Conservation (phyloP, 2,329 filamentous ascomycete genomes). For the Blastomyces gilchristii region DNA sequence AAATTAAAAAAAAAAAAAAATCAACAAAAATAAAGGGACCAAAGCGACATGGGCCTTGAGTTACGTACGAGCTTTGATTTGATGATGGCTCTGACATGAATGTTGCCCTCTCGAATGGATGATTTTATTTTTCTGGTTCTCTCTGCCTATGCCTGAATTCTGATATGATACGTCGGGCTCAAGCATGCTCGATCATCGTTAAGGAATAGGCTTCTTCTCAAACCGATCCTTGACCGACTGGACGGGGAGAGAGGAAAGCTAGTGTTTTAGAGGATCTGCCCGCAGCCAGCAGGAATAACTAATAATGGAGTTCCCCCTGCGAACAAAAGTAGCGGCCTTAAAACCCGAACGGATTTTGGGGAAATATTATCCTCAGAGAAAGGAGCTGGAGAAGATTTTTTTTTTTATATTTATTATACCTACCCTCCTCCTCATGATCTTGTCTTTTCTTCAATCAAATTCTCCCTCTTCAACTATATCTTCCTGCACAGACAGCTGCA, state of each 20-base stretch:
- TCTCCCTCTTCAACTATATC: neutral
- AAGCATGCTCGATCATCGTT: neutral
- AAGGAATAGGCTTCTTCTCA: neutral
- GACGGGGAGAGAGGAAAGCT: neutral
- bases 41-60: neutral
- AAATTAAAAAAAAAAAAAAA: too few relatives aligned
- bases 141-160: neutral
- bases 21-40: neutral
- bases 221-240: slow-evolving; percentile 7
- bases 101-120: neutral
- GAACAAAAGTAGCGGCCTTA: neutral
- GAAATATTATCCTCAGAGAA: neutral
- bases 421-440: neutral
- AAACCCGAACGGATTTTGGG: neutral
- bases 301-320: neutral
- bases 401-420: neutral
- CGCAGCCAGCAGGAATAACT: slow-evolving; percentile 1
- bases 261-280: slow-evolving; percentile 5
- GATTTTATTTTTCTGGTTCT: neutral
- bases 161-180: neutral
- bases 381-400: neutral
- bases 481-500: neutral
- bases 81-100: neutral
- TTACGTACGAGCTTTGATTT: neutral
- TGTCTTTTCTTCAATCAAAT: slow-evolving; percentile 1